Base-by-base conservation (phyloP, 805 yeast genomes). In the Ogataea ganodermae region DNA sequence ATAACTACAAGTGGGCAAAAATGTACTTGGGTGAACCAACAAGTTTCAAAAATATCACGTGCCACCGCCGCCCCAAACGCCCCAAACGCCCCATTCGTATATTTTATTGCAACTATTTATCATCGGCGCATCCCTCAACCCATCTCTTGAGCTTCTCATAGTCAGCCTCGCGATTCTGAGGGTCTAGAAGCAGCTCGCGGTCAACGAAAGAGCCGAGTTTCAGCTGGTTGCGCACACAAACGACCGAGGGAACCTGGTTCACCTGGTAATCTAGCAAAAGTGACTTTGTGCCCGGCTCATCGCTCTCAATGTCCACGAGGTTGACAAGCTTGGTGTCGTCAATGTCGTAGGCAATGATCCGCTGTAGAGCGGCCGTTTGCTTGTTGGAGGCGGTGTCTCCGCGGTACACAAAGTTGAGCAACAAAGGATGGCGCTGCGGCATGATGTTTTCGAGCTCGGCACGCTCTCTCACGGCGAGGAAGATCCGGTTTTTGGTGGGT, bases 241-340 rank as follows among this genome's bases (percentile, higher is more conserved):
- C 83, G 3, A 88, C 67, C 0, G 84, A 75, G 2, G 96, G 96
- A 4, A 87, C 72, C 27, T 72, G 68, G 42, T 55, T 61, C 6
- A 71, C 76, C 22, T 75, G 73, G 60, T 84, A 89, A 38, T 82
- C 74, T 36, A 75, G 63, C 64, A 80, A 64, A 46, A 87, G 66
- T 9, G 79, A 86, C 40, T 75, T 73, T 18, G 84, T 82, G 2
- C 77, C 89, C 9, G 75, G 76, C 51, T 80, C 79, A 59, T 87
- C 94, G 27, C 83, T 72, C 57, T 86, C 87, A 14, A 87, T 76
- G 59, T 85, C 90, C 7, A 84, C 94, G 69, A 81, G 70, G 57
- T 80, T 79, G 27, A 87, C 73, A 35, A 67, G 67, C 48, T 76
- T 73, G 23, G 35, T 28, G 30, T 59, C 62, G 27, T 55, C 56